Evolutionary conservation across 2,329 filamentous ascomycete genomes (phyloP).

Genomic region (Harringtonia aguacate): DNA sequence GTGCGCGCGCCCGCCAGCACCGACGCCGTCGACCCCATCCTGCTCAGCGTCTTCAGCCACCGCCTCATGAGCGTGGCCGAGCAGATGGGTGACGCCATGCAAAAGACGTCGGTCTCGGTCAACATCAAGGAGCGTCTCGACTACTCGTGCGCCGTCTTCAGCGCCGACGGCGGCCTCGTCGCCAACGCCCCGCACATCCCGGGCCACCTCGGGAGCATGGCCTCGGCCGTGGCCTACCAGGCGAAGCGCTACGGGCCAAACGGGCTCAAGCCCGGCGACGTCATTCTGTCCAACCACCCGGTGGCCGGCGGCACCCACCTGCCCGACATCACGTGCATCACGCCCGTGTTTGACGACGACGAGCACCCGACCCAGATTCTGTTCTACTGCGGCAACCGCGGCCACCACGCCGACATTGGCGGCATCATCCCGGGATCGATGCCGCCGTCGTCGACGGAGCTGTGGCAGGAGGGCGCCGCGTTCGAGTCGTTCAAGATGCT

Average conservation of each 20-base stretch:
- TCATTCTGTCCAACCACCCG: slow-evolving; percentile 74
- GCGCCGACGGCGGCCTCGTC: slow-evolving; percentile 61
- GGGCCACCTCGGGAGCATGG: slow-evolving; percentile 73
- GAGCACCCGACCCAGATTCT: slow-evolving; percentile 60
- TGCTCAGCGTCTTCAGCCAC: slow-evolving; percentile 70
- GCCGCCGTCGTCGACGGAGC: slow-evolving; percentile 60
- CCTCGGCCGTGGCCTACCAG: slow-evolving; percentile 69
- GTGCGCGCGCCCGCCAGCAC: too few relatives aligned
- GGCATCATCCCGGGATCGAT: slow-evolving; percentile 73
- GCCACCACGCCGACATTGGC: slow-evolving; percentile 76
- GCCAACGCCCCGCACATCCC: slow-evolving; percentile 73
- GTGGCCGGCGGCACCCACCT: slow-evolving; percentile 76
- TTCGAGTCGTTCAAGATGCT: slow-evolving; percentile 53
- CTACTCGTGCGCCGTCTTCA: slow-evolving; percentile 73
- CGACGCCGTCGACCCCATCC: slow-evolving; percentile 59
- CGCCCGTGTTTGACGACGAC: slow-evolving; percentile 58
- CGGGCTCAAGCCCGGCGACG: slow-evolving; percentile 66
- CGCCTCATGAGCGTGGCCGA: slow-evolving; percentile 60
- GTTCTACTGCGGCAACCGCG: slow-evolving; percentile 71
- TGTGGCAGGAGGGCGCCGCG: slow-evolving; percentile 52
- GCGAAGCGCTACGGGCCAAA: slow-evolving; percentile 68
- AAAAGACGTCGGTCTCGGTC: slow-evolving; percentile 70
- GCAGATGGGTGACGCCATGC: slow-evolving; percentile 61
- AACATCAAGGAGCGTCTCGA: slow-evolving; percentile 78
- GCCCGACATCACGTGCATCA: slow-evolving; percentile 72